Evolutionary conservation across 768 basidiomycete species (phyloP), one percentile per base, ranked within the genome.

Genomic region (Macrocybe gigantea): DNA sequence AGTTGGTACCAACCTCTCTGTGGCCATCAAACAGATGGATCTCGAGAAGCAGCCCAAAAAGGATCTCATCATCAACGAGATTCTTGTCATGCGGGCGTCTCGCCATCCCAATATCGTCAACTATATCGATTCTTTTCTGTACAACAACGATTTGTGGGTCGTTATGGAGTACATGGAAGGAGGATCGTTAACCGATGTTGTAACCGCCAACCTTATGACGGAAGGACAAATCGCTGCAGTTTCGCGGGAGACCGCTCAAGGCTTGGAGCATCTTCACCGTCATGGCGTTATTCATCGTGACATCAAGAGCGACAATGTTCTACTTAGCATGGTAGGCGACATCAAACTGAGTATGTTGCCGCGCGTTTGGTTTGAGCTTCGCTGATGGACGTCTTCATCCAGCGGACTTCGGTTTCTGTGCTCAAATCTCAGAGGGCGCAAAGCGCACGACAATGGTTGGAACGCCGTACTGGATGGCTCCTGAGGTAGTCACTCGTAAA

Each of bases 141-240:
- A 95, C 74, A 93, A 91, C 76, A 96, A 95, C 64, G 96, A 98
- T 61, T 75, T 99, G 3, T 98, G 96, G 96, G 93, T 99, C 35
- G 93, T 98, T 48, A 98, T 99, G 96, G 96, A 97, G 70, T 97
- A 94, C 68, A 98, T 98, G 95, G 94, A 97, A 68, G 94, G 94
- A 36, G 90, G 92, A 33, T 85, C 82, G 31, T 71, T 97, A 38
- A 99, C 95, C 5, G 95, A 98, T 61, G 93, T 98, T 52, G 93
- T 93, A 56, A 93, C 91, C 12, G 89, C 86, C 44, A 93, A 94
- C 64, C 68, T 96, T 59, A 98, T 99, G 93, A 93, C 88, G 0
- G 96, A 98, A 64, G 96, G 94, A 1, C 96, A 98, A 71, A 98
- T 99, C 53, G 93, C 96, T 0, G 96, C 95, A 3, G 96, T 98